Percentiles rank a stretch among this genome's conserved stretches.
These are phyloP conservation scores for Diplotaxis tenuifolia DNA, from an alignment of 345 rosid species.

Conservation along the genomic window DNA sequence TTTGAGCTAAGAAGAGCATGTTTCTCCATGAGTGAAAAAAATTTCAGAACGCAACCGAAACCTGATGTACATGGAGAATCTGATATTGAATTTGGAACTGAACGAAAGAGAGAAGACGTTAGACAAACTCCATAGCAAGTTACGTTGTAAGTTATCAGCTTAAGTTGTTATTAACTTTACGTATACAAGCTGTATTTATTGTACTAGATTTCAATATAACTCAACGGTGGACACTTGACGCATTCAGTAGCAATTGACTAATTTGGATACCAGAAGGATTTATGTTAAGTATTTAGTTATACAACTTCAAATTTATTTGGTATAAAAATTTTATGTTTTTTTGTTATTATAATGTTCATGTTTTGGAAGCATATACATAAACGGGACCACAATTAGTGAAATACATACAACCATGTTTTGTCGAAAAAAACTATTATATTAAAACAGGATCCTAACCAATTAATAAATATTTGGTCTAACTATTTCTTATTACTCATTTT, in stretches of 20 bases:
- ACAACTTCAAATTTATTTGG: not conserved
- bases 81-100: slow-evolving; percentile 11
- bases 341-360: too few relatives aligned
- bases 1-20: slow-evolving; percentile 27
- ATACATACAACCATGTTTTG: too few relatives aligned
- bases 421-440: too few relatives aligned
- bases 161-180: not conserved
- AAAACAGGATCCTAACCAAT: too few relatives aligned
- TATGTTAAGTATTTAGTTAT: not conserved
- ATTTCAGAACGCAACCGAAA: not conserved
- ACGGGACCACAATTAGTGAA: too few relatives aligned
- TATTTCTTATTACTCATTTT: too few relatives aligned
- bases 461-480: too few relatives aligned
- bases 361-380: too few relatives aligned
- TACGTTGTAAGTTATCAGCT: not conserved
- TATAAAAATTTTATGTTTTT: too few relatives aligned
- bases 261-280: not conserved
- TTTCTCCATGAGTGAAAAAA: not conserved
- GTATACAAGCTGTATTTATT: not conserved
- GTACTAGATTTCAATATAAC: not conserved
- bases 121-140: not conserved
- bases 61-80: not conserved
- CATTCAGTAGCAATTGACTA: not conserved
- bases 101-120: not conserved
- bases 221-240: not conserved